A percentile compares a stretch with the other conserved stretches of the same genome.
These are phyloP conservation scores for Boeremia lycopersici DNA, from an alignment of 2,329 filamentous ascomycete genomes.

Conservation along the genomic window DNA sequence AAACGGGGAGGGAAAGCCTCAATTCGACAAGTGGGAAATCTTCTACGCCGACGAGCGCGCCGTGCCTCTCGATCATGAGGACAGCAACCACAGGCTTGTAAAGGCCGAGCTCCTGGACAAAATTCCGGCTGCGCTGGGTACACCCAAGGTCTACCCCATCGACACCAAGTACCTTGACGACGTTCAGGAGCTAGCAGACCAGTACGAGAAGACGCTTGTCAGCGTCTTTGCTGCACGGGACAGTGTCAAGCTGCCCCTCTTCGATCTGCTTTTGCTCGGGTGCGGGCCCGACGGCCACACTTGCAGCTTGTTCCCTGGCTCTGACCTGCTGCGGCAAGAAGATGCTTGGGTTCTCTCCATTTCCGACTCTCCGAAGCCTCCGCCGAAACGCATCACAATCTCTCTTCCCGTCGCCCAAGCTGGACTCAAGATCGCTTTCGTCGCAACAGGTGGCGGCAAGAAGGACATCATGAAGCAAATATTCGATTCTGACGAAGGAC, in stretches of 20 bases:
- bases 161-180: conserved; percentile 73
- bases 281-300: conserved; percentile 97
- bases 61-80: conserved; percentile 86
- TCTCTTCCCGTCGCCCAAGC: conserved; percentile 90
- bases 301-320: conserved; percentile 92
- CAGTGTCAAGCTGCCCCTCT: conserved; percentile 91
- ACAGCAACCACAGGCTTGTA: conserved; percentile 92
- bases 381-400: conserved; percentile 86
- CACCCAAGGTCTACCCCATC: conserved; percentile 80
- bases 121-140: conserved; percentile 70
- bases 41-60: conserved; percentile 98
- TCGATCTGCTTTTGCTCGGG: conserved; percentile 90
- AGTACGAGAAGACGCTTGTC: conserved; percentile 89
- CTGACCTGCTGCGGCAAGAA: conserved; percentile 82
- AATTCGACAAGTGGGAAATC: conserved; percentile 92
- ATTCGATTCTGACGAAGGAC: conserved; percentile 77
- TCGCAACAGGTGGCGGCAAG: conserved; percentile 88
- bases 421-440: conserved; percentile 84
- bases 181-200: conserved; percentile 88
- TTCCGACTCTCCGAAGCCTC: conserved; percentile 93
- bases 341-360: conserved; percentile 93
- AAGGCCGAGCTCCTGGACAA: conserved; percentile 89
- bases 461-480: conserved; percentile 91
- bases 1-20: conserved; percentile 64
- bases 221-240: conserved; percentile 87